Percentiles rank a stretch among this genome's conserved stretches.
phyloP scores from a whole-genome alignment of 768 basidiomycete genomes.

The Russula dissimulans region DNA sequence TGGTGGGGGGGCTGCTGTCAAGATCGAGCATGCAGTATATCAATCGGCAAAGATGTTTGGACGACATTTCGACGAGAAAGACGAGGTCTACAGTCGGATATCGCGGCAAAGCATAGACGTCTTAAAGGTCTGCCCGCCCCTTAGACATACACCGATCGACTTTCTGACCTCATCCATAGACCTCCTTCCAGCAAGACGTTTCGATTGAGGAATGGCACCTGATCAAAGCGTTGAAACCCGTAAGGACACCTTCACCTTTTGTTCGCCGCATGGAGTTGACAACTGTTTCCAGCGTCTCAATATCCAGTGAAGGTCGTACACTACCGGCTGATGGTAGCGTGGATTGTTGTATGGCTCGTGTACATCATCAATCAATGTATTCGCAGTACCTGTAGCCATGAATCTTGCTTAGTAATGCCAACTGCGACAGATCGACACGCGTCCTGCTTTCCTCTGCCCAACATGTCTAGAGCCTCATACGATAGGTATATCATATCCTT shows the following conservation, averaged over 20 bases:
- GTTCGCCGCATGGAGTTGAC: neutral
- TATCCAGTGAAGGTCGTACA: constrained; percentile 23
- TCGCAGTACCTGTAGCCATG: neutral
- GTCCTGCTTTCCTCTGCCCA: constrained; percentile 7
- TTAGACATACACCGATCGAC: neutral
- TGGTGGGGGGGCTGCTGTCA: constrained; percentile 95
- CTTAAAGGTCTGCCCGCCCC: constrained; percentile 56
- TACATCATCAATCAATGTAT: constrained; percentile 1
- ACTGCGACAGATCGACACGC: neutral
- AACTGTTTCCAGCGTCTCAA: constrained; percentile 29
- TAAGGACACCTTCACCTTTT: constrained; percentile 28
- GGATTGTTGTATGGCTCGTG: neutral
- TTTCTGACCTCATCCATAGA: constrained; percentile 33
- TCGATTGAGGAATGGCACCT: constrained; percentile 88
- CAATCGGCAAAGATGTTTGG: constrained; percentile 94
- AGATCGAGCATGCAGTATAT: constrained; percentile 96
- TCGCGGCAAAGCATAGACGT: constrained; percentile 92
- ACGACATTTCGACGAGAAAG: constrained; percentile 92
- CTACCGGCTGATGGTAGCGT: neutral
- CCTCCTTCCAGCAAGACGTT: constrained; percentile 81
- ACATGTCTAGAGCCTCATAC: constrained; percentile 92
- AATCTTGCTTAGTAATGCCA: no score
- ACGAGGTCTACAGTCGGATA: constrained; percentile 86
- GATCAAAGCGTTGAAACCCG: constrained; percentile 79
- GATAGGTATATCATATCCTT: constrained; percentile 47